These are phyloP conservation scores for Wickerhamiella galacta DNA, from an alignment of 805 yeast species.

Conservation along the genomic window DNA sequence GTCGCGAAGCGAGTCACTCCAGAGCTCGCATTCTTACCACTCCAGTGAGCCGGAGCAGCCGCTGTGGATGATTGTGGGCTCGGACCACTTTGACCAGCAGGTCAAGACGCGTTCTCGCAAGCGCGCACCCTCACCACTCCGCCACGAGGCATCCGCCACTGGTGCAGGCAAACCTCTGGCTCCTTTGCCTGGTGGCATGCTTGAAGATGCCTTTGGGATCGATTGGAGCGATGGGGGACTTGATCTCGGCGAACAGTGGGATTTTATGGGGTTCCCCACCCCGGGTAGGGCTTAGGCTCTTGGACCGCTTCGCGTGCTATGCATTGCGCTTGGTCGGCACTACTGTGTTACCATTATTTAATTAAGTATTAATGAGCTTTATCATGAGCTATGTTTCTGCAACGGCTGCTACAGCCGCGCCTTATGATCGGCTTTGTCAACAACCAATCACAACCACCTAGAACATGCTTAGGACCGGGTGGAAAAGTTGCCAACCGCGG, in stretches of 20 bases:
- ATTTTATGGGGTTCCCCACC: conserved; percentile 1
- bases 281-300: too few species aligned
- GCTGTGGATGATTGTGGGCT: background rate
- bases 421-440: conserved; percentile 1
- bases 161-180: background rate
- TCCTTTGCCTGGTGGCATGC: too few species aligned
- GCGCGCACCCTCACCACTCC: too few species aligned
- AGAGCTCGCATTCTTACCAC: background rate
- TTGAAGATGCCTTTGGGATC: background rate
- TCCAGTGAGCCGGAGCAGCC: background rate
- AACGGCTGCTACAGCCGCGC: too few species aligned
- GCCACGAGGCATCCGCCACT: background rate
- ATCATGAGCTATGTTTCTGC: too few species aligned
- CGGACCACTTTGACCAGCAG: background rate
- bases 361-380: too few species aligned
- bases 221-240: background rate
- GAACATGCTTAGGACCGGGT: conserved; percentile 1
- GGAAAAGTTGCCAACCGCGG: background rate
- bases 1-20: conserved; percentile 1
- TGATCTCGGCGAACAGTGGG: conserved; percentile 1
- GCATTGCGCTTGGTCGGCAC: too few species aligned
- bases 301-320: too few species aligned
- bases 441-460: background rate
- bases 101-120: too few species aligned
- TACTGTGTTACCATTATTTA: too few species aligned